A percentile compares a stretch with the other conserved stretches of the same genome.
Conservation (phyloP, 441 rosid genomes). For the Daphne laureola region DNA sequence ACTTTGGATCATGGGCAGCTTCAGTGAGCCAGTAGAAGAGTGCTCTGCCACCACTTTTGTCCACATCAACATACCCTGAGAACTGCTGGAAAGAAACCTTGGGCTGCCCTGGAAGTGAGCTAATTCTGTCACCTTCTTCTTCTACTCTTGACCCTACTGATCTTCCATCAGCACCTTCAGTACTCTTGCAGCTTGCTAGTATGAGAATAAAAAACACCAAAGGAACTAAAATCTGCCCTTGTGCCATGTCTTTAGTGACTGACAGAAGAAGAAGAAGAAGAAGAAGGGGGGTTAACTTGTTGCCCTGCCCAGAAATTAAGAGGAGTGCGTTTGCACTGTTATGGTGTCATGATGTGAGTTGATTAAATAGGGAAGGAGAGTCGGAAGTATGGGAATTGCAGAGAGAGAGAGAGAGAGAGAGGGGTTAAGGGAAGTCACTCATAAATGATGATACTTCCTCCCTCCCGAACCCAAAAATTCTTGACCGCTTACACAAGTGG, state of each 20-base stretch:
- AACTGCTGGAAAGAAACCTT: constrained; percentile 75
- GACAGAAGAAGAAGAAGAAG: constrained; percentile 2
- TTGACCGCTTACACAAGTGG: too few species aligned
- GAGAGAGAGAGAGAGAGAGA: constrained; percentile 12
- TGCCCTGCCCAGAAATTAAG: constrained; percentile 5
- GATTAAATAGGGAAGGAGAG: constrained; percentile 39
- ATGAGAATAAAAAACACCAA: constrained; percentile 17
- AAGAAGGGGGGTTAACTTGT: too few species aligned
- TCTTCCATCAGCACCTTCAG: neutral
- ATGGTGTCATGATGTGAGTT: constrained; percentile 1
- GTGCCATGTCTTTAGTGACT: constrained; percentile 29
- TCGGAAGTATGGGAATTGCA: too few species aligned
- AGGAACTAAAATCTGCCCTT: constrained; percentile 21
- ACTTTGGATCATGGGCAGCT: constrained; percentile 34
- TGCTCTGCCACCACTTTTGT: constrained; percentile 61
- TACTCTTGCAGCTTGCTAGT: constrained; percentile 5
- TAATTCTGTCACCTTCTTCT: constrained; percentile 62
- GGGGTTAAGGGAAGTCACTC: neutral
- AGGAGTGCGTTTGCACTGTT: constrained; percentile 9
- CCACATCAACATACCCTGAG: constrained; percentile 85
- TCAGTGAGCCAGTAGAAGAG: constrained; percentile 98
- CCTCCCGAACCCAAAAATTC: too few species aligned
- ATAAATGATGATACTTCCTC: neutral
- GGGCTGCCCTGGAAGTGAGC: constrained; percentile 91
- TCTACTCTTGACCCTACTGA: neutral